These are phyloP conservation scores for Epichloe glyceriae DNA, from an alignment of 2,329 filamentous ascomycete species.

Conservation along the genomic window DNA sequence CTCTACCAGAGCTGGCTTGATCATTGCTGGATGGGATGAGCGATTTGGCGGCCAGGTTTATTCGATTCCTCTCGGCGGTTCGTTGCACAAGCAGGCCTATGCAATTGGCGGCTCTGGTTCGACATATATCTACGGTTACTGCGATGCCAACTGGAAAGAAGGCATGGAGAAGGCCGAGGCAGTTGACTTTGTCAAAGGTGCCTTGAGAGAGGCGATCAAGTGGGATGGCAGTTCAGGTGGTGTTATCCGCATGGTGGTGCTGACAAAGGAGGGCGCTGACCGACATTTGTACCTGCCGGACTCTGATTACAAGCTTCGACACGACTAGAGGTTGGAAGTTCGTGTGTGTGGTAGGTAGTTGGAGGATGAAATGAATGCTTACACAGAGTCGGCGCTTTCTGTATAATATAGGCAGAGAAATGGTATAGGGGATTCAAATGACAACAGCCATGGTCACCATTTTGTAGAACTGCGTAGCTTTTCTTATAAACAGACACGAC, in stretches of 20 bases:
- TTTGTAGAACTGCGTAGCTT: background rate
- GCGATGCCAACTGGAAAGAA: slow-evolving; percentile 90
- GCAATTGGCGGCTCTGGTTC: slow-evolving; percentile 93
- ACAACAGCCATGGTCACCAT: background rate
- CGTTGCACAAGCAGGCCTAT: slow-evolving; percentile 93
- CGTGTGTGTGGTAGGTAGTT: slow-evolving; percentile 8
- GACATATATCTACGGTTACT: slow-evolving; percentile 99
- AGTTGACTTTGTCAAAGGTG: slow-evolving; percentile 82
- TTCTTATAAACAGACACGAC: background rate
- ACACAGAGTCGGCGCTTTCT: background rate
- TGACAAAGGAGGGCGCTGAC: slow-evolving; percentile 80
- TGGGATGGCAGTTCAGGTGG: slow-evolving; percentile 98
- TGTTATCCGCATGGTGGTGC: slow-evolving; percentile 94
- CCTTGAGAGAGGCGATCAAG: slow-evolving; percentile 89
- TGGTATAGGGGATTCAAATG: background rate
- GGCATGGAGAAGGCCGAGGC: slow-evolving; percentile 88
- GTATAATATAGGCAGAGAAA: slow-evolving; percentile 1
- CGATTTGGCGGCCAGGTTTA: slow-evolving; percentile 95
- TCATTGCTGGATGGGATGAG: slow-evolving; percentile 96
- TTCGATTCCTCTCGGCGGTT: slow-evolving; percentile 90
- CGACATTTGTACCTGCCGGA: slow-evolving; percentile 94
- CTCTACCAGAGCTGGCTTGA: slow-evolving; percentile 67
- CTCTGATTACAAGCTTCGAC: slow-evolving; percentile 64
- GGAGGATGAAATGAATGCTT: slow-evolving; percentile 1
- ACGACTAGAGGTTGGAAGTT: slow-evolving; percentile 37